These are phyloP conservation scores for Fusarium siculi DNA, from an alignment of 2,329 filamentous ascomycete species.

Conservation along the genomic window DNA sequence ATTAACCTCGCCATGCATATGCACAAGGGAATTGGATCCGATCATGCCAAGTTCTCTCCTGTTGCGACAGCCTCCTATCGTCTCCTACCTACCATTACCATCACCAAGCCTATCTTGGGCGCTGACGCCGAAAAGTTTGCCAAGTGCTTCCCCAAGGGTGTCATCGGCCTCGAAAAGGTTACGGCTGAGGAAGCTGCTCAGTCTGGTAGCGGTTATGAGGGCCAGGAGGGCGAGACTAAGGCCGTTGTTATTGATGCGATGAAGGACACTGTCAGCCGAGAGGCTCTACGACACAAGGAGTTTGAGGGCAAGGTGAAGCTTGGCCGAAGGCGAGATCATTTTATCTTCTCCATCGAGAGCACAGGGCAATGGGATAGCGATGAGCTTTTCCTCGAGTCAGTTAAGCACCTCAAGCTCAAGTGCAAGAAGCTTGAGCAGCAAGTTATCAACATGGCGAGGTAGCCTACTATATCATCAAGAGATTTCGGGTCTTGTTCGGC, in stretches of 20 bases:
- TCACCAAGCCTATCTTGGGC: conserved; percentile 84
- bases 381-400: conserved; percentile 88
- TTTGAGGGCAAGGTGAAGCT: conserved; percentile 97
- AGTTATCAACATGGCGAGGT: conserved; percentile 72
- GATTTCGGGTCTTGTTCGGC: conserved; percentile 36
- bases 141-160: conserved; percentile 87
- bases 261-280: conserved; percentile 94
- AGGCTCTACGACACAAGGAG: conserved; percentile 90
- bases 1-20: conserved; percentile 91
- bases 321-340: conserved; percentile 90
- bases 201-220: conserved; percentile 73
- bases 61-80: conserved; percentile 95
- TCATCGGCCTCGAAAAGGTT: conserved; percentile 82
- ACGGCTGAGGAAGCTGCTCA: conserved; percentile 72
- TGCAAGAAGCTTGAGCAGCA: conserved; percentile 78
- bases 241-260: conserved; percentile 89
- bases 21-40: conserved; percentile 91
- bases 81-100: conserved; percentile 87
- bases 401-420: conserved; percentile 87
- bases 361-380: conserved; percentile 95
- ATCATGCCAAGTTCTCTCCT: conserved; percentile 97
- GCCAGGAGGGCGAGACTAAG: conserved; percentile 81
- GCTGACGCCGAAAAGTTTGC: conserved; percentile 89
- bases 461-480: conserved; percentile 31
- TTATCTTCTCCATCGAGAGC: conserved; percentile 96